Evolutionary conservation across 148 eudicot genomes (phyloP), one percentile per base, ranked within the genome.

Genomic region (Rhododendron simsii): DNA sequence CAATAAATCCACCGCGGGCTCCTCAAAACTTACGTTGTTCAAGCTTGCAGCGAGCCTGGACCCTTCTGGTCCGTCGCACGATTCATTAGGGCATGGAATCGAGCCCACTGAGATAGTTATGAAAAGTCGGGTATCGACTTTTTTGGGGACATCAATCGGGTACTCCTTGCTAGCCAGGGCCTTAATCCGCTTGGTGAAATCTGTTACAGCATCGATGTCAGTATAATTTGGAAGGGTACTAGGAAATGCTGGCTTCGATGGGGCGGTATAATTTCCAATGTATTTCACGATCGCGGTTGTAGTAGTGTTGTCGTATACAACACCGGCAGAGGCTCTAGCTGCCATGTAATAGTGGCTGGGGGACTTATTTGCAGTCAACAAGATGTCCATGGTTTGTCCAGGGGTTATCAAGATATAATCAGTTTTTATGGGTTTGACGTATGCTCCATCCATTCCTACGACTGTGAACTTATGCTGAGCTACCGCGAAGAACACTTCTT

Each of bases 301-400:
- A 77, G 89, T 87, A 41, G 89, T 88, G 57, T 85, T 87, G 18
- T 84, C 86, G 20, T n/a, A 87, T 12, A 18, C 28, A 33, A 35
- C 67, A 23, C 85, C 84, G 1, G 20, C 86, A 26, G 8, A 83
- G 0, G 89, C 83, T 23, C 91, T 71, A 4, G 89, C 71, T 2
- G 87, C 91, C 71, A 89, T 87, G 84, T 87, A 87, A 85, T 89
- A 87, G 81, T 79, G 28, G 44, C 84, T 51, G 1, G 86, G 86
- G 3, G 41, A 16, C 59, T 89, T 87, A 76, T 87, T 59, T 35
- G 91, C 87, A 0, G 78, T 83, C 16, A 87, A n/a, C 20, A 89
- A 71, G 6, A 87, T 53, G 61, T 89, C 91, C 86, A 89, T 84
- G 53, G 90, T 87, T 77, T 89, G 90, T 23, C 90, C 89, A 1